Percentiles rank a stretch among this genome's conserved stretches.
phyloP scores from a whole-genome alignment of 495 filamentous ascomycete genomes.

The Penicillium taxi region DNA sequence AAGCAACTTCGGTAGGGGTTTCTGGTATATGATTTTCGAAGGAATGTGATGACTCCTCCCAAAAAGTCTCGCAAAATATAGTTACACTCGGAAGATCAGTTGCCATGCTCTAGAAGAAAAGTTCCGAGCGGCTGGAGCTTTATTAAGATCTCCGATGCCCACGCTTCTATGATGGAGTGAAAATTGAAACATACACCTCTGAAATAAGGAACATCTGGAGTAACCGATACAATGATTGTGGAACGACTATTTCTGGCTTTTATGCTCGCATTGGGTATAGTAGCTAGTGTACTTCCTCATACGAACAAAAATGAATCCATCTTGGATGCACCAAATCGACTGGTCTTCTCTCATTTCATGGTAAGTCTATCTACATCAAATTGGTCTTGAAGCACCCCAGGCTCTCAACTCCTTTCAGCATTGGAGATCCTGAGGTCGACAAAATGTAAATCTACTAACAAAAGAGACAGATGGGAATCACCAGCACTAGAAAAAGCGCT shows the following conservation, averaged over 20 bases:
- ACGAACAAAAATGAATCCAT: background rate
- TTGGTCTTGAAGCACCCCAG: no score
- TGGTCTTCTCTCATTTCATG: constrained; percentile 57
- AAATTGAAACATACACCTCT: no score
- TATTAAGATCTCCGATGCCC: background rate
- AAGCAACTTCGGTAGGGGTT: no score
- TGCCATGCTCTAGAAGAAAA: constrained; percentile 1
- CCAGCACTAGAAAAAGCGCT: constrained; percentile 39
- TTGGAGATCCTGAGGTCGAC: no score
- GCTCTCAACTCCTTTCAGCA: background rate
- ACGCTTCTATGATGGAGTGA: no score
- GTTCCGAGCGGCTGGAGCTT: constrained; percentile 1
- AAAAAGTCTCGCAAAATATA: constrained; percentile 1
- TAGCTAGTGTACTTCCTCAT: constrained; percentile 1
- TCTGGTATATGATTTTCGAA: background rate
- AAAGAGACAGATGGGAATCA: constrained; percentile 42
- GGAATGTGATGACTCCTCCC: background rate
- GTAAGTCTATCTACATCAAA: no score
- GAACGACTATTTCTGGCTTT: background rate
- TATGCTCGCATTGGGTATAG: background rate
- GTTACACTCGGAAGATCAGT: constrained; percentile 13
- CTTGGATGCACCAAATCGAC: constrained; percentile 14
- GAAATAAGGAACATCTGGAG: no score
- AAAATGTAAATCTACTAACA: background rate
- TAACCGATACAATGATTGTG: no score